phyloP scores from a whole-genome alignment of 768 basidiomycete species.

The Chlorophyllum brunneum region DNA sequence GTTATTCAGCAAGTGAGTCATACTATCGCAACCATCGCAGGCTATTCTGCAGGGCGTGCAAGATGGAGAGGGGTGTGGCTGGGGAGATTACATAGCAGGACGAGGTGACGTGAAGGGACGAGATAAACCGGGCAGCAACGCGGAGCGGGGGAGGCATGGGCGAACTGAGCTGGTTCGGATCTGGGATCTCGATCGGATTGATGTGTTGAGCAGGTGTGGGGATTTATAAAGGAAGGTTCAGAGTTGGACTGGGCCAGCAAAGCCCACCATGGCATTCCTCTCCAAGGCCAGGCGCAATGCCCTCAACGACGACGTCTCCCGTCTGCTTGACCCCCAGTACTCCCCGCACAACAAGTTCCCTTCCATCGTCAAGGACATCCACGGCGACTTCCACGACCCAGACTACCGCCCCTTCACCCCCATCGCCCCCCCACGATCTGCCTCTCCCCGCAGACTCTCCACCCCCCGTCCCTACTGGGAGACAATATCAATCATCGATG shows the following conservation, averaged over 20 bases:
- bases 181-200: constrained; percentile 3
- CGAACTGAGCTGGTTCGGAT: not conserved
- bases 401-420: constrained; percentile 18
- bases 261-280: constrained; percentile 9
- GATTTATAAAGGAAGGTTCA: not conserved
- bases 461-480: constrained; percentile 12
- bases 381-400: constrained; percentile 18
- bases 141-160: constrained; percentile 6
- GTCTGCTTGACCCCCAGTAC: constrained; percentile 18
- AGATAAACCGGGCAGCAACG: constrained; percentile 6
- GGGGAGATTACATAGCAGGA: too few species aligned
- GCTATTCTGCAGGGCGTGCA: too few species aligned
- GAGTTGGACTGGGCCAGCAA: not conserved
- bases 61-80: too few species aligned
- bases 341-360: constrained; percentile 7
- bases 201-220: not conserved
- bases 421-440: constrained; percentile 6
- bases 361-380: constrained; percentile 11
- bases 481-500: constrained; percentile 8
- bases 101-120: not conserved
- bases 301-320: constrained; percentile 13
- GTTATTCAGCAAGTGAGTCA: too few species aligned
- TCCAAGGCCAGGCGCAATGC: constrained; percentile 7
- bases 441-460: not conserved
- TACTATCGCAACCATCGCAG: too few species aligned